Conservation (phyloP, 371 early-diverging fungal genomes). For the Zychaea mexicana region DNA sequence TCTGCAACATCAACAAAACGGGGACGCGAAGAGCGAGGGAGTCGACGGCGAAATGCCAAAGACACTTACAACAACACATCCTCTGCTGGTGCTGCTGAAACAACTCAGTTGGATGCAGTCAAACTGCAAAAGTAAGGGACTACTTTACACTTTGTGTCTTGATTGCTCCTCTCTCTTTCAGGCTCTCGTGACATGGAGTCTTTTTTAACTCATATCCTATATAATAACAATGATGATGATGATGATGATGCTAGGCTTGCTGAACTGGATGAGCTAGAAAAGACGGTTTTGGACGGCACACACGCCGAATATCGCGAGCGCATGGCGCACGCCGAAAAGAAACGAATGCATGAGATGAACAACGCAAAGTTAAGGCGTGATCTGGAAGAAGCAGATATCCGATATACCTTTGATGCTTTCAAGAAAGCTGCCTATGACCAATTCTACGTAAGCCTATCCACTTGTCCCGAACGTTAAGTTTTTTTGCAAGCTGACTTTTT, state of each 20-base stretch:
- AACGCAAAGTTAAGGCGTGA: slow-evolving; percentile 11
- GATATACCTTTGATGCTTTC: slow-evolving; percentile 15
- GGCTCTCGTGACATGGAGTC: background rate
- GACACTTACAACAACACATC: background rate
- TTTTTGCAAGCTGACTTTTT: background rate
- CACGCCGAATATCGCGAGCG: slow-evolving; percentile 21
- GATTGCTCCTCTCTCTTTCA: background rate
- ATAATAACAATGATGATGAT: no score
- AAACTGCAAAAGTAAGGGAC: slow-evolving; percentile 4
- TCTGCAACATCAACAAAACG: background rate
- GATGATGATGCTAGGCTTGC: slow-evolving; percentile 9
- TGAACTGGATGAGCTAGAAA: slow-evolving; percentile 21
- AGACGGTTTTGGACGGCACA: slow-evolving; percentile 15
- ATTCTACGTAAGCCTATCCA: slow-evolving; percentile 25
- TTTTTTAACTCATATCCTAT: background rate
- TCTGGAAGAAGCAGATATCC: slow-evolving; percentile 17
- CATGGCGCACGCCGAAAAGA: slow-evolving; percentile 13
- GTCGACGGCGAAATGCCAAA: slow-evolving; percentile 4
- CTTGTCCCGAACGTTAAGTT: no score
- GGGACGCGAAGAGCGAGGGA: slow-evolving; percentile 8
- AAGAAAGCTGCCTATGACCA: slow-evolving; percentile 25
- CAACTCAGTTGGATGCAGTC: slow-evolving; percentile 10
- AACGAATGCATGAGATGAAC: slow-evolving; percentile 10
- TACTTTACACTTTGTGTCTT: background rate
- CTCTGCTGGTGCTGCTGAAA: slow-evolving; percentile 5